A percentile compares a stretch with the other conserved stretches of the same genome.
Evolutionary conservation across 73 alveolate species (phyloP).

Genomic region (Paramecium sonneborni): DNA sequence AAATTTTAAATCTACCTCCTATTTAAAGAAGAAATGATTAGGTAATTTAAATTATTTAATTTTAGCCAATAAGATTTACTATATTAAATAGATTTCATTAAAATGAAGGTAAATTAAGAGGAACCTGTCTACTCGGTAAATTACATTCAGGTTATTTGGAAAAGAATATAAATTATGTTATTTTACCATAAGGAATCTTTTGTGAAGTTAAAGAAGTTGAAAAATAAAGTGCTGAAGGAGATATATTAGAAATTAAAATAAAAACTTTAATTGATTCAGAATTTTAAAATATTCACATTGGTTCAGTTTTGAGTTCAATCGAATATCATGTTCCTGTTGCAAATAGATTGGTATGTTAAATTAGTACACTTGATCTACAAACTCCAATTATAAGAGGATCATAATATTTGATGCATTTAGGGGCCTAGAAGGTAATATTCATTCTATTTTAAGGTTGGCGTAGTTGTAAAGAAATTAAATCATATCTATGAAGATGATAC

Average conservation of each 20-base stretch:
- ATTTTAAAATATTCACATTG: not conserved
- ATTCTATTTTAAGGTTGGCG: not conserved
- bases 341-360: slow-evolving; percentile 23
- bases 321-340: slow-evolving; percentile 56
- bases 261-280: not conserved
- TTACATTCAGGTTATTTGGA: slow-evolving; percentile 14
- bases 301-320: slow-evolving; percentile 31
- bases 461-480: not conserved
- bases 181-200: not conserved
- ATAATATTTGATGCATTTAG: slow-evolving; percentile 45
- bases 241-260: slow-evolving; percentile 17
- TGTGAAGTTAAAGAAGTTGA: slow-evolving; percentile 35
- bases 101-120: slow-evolving; percentile 37
- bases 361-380: slow-evolving; percentile 40
- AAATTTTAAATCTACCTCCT: not conserved
- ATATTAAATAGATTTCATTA: slow-evolving; percentile 6
- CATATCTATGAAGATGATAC: not conserved
- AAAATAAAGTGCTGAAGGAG: slow-evolving; percentile 23
- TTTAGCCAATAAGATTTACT: not conserved
- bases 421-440: not conserved
- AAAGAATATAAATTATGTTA: not conserved
- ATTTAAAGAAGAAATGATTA: not conserved
- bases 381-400: slow-evolving; percentile 55
- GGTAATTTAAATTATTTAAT: not conserved
- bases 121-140: slow-evolving; percentile 27